phyloP scores from a whole-genome alignment of 2,329 filamentous ascomycete genomes.

The Neopestalotiopsis sp. region DNA sequence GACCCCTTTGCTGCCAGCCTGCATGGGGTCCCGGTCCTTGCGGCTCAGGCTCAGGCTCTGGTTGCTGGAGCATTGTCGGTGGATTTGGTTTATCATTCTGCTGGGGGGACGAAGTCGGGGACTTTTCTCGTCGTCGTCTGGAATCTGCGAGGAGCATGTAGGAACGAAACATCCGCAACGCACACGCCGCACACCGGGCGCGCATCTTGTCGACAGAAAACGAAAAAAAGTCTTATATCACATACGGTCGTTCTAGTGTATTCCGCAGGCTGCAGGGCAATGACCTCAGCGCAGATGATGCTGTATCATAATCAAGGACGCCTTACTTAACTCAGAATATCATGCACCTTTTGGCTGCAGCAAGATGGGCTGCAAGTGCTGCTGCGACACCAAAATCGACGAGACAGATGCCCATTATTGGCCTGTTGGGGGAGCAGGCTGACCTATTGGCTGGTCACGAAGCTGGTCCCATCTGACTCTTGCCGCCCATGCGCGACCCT shows the following conservation, averaged over 20 bases:
- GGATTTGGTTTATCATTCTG: neutral
- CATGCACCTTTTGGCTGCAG: conserved; percentile 15
- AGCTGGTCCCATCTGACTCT: conserved; percentile 14
- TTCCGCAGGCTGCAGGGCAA: neutral
- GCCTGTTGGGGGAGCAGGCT: conserved; percentile 10
- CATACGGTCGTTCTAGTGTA: neutral
- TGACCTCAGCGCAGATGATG: neutral
- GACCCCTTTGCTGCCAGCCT: neutral
- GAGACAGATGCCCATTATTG: conserved; percentile 19
- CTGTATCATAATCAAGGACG: conserved; percentile 13
- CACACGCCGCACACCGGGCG: neutral
- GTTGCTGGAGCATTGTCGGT: conserved; percentile 19
- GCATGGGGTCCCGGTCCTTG: conserved; percentile 4
- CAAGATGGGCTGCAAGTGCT: conserved; percentile 19
- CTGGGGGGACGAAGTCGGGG: neutral
- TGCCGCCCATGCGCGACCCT: conserved; percentile 11
- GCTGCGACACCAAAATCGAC: conserved; percentile 10
- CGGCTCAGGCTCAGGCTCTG: conserved; percentile 3
- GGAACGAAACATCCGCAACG: neutral
- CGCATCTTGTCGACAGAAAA: neutral
- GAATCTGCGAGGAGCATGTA: neutral
- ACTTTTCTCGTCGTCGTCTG: neutral
- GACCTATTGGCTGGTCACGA: conserved; percentile 19
- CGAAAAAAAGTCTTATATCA: neutral
- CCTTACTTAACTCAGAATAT: conserved; percentile 17